Evolutionary conservation across 176 grass and related monocot genomes (phyloP), one percentile per base, ranked within the genome.

Genomic region (Oryza nivara): DNA sequence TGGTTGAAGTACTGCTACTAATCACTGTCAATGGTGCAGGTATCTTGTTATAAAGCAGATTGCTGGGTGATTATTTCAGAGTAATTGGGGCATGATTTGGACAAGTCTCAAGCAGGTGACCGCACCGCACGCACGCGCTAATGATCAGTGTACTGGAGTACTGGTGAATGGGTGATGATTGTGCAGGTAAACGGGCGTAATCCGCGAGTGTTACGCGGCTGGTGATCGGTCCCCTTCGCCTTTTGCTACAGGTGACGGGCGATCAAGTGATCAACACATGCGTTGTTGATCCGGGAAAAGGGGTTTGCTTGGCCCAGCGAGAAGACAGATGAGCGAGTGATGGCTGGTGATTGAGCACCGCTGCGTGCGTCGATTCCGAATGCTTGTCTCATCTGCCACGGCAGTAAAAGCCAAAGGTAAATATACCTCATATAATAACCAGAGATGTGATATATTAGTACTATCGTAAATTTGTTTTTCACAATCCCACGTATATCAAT

Each of bases 81-180:
- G 65, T 56, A 20, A 76, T 52, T 85, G 77, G 77, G 22, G 12
- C 65, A 68, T 82, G 73, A 67, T 22, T 56, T 20, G 23, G 66
- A 86, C 43, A 6, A 74, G 56, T 65, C 78, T 22, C 5, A 32
- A 15, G 64, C 10, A 10, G 38, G 81, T 60, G 70, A 45, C 25
- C 30, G 68, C 83, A 82, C 52, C 38, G 38, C 6, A 40, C 38
- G 38, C 38, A 44, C 45, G 65, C 25, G 28, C 4, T 17, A 58
- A 82, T 89, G 73, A 7, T 56, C 51, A 19, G 51, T 20, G 51
- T 56, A 19, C 51, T n/a, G 19, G 54, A 9, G 1, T 20, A 58
- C 7, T 20, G 2, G 65, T 25, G 43, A 44, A 44, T 44, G 43
- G 43, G 43, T 44, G 75, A 30, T 72, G 41, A 51, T 48, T 19